Conservation (phyloP, 768 basidiomycete genomes). For the Daedalea quercina region DNA sequence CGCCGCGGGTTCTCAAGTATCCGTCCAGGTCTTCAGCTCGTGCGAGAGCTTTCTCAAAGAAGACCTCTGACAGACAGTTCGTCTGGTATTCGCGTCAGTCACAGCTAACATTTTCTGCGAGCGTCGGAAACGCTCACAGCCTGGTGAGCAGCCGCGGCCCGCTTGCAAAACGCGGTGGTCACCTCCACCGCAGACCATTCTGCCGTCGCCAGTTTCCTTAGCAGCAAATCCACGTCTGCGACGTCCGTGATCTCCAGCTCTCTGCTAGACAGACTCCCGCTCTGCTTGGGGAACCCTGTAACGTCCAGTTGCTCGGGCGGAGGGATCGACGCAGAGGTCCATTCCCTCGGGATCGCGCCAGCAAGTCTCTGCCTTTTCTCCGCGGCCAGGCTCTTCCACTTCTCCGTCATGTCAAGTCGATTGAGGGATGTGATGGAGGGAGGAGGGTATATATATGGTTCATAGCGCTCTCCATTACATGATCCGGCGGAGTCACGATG, state of each 20-base stretch:
- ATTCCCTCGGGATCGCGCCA: conserved; percentile 53
- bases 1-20: conserved; percentile 29
- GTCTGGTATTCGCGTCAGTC: conserved; percentile 12
- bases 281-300: conserved; percentile 40
- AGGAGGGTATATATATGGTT: no score
- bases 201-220: conserved; percentile 43
- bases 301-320: conserved; percentile 41
- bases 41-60: conserved; percentile 33
- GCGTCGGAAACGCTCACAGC: conserved; percentile 21
- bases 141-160: conserved; percentile 41
- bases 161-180: conserved; percentile 33
- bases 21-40: conserved; percentile 37
- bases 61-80: conserved; percentile 41
- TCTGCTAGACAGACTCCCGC: conserved; percentile 45
- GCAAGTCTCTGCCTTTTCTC: conserved; percentile 49
- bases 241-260: conserved; percentile 58
- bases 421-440: no score
- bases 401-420: not conserved
- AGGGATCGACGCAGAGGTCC: conserved; percentile 35
- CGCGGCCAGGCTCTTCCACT: conserved; percentile 47
- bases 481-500: no score
- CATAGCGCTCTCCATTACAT: no score
- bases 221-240: conserved; percentile 34
- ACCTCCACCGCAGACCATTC: conserved; percentile 54
- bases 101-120: not conserved